These are phyloP conservation scores for Nakaseomyces glabratus DNA, from an alignment of 1,139 yeast species.

Conservation along the genomic window DNA sequence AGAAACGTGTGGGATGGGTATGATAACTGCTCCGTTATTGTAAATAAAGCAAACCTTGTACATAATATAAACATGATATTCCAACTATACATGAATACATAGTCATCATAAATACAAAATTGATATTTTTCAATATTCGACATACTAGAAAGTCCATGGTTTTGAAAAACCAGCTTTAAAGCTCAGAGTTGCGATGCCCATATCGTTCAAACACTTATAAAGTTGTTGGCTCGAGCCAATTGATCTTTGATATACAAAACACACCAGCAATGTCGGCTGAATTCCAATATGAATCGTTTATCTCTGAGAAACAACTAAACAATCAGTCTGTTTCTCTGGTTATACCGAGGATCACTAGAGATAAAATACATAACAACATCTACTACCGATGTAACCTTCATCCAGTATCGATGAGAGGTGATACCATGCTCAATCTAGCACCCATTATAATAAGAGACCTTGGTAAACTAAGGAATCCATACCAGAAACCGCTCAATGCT, in stretches of 20 bases:
- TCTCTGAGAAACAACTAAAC: conserved; percentile 26
- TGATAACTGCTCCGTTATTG: not conserved
- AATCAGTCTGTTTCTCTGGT: conserved; percentile 30
- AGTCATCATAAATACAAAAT: no score
- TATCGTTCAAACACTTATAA: no score
- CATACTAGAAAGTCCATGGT: no score
- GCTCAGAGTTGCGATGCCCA: no score
- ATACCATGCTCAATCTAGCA: conserved; percentile 20
- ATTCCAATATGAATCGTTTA: conserved; percentile 24
- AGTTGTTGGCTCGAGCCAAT: no score
- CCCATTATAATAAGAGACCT: conserved; percentile 23
- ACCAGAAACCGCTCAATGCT: conserved; percentile 10
- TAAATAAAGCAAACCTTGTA: no score
- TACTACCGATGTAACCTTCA: conserved; percentile 27
- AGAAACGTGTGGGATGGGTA: conserved; percentile 21
- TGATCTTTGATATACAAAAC: no score
- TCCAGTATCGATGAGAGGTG: conserved; percentile 23
- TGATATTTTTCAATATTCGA: no score
- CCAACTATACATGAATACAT: no score
- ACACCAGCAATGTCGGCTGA: conserved; percentile 24
- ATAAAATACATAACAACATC: conserved; percentile 25
- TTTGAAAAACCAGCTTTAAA: no score
- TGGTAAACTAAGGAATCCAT: conserved; percentile 18
- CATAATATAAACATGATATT: no score
- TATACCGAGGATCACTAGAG: conserved; percentile 28